A percentile compares a stretch with the other conserved stretches of the same genome.
These are phyloP conservation scores for Hypoxylon sp. DNA, from an alignment of 2,329 filamentous ascomycete genomes.

Conservation along the genomic window DNA sequence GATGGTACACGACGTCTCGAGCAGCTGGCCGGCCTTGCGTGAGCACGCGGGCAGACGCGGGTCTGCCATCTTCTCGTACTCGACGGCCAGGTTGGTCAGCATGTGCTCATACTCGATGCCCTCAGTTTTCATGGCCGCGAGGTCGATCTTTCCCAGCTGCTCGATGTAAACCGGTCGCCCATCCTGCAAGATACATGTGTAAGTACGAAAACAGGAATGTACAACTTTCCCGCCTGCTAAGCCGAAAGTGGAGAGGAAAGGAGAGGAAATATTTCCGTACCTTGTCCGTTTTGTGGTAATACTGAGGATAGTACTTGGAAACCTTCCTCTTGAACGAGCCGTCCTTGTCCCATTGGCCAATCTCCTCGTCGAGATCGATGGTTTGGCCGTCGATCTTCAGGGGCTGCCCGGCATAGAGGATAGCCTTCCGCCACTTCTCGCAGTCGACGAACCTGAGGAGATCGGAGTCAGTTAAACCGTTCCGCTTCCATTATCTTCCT, in stretches of 20 bases:
- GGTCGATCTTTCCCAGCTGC: slow-evolving; percentile 90
- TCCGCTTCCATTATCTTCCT: background rate
- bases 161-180: slow-evolving; percentile 98
- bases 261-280: slow-evolving; percentile 48
- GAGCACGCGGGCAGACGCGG: slow-evolving; percentile 94
- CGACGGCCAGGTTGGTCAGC: slow-evolving; percentile 93
- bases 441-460: slow-evolving; percentile 80
- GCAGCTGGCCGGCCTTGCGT: slow-evolving; percentile 84
- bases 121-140: slow-evolving; percentile 89
- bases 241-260: background rate
- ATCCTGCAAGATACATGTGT: slow-evolving; percentile 65
- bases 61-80: slow-evolving; percentile 96
- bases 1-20: slow-evolving; percentile 98
- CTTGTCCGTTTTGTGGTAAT: slow-evolving; percentile 97
- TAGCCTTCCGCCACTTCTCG: slow-evolving; percentile 88
- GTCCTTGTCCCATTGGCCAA: slow-evolving; percentile 72
- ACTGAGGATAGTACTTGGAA: slow-evolving; percentile 94
- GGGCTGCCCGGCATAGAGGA: slow-evolving; percentile 48
- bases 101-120: slow-evolving; percentile 86
- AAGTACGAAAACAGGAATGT: background rate
- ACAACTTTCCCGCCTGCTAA: background rate
- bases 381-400: slow-evolving; percentile 34
- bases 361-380: slow-evolving; percentile 70
- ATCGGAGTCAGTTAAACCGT: slow-evolving; percentile 14
- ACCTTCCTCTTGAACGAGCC: slow-evolving; percentile 74